Percentiles rank a stretch among this genome's conserved stretches.
phyloP scores from a whole-genome alignment of 2,329 filamentous ascomycete genomes.

The Cladophialophora psammophila region DNA sequence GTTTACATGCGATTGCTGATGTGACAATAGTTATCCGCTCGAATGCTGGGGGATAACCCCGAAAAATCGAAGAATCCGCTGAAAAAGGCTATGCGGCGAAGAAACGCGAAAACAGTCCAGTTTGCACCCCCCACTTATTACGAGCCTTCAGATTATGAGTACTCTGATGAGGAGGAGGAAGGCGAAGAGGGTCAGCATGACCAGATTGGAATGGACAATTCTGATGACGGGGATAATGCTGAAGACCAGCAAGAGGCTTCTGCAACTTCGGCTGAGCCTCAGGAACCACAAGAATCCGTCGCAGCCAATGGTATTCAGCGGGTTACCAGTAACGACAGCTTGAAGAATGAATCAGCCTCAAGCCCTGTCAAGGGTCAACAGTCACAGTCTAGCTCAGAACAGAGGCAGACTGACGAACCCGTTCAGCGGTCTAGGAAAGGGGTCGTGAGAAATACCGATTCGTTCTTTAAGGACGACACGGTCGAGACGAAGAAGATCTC shows the following conservation, averaged over 20 bases:
- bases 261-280: conserved; percentile 51
- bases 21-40: conserved; percentile 66
- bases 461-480: conserved; percentile 95
- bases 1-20: conserved; percentile 36
- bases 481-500: conserved; percentile 98
- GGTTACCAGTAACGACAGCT: conserved; percentile 36
- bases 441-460: conserved; percentile 88
- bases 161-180: conserved; percentile 78
- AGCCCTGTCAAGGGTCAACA: conserved; percentile 40
- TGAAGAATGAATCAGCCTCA: conserved; percentile 40
- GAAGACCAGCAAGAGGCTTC: conserved; percentile 45
- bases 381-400: conserved; percentile 48
- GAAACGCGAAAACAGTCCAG: conserved; percentile 84
- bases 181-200: conserved; percentile 54
- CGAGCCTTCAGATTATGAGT: conserved; percentile 86
- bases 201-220: conserved; percentile 43
- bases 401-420: conserved; percentile 56
- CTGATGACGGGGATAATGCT: conserved; percentile 57
- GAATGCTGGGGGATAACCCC: conserved; percentile 74
- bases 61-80: conserved; percentile 84
- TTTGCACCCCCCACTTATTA: conserved; percentile 87
- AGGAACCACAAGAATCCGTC: conserved; percentile 49
- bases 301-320: conserved; percentile 40
- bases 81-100: conserved; percentile 81
- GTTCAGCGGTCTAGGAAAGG: conserved; percentile 78